A percentile compares a stretch with the other conserved stretches of the same genome.
Conservation (phyloP, 306 rosid genomes). For the Calophaca sinica region DNA sequence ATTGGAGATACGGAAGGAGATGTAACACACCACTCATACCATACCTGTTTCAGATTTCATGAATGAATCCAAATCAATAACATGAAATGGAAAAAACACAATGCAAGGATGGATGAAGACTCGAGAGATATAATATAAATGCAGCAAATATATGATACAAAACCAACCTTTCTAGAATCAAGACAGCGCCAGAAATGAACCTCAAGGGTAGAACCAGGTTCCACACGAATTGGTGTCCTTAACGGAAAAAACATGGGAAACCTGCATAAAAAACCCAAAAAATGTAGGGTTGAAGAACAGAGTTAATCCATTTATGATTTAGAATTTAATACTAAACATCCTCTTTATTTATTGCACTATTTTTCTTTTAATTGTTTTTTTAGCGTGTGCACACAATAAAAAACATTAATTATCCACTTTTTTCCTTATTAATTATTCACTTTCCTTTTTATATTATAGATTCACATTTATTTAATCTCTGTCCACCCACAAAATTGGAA, state of each 20-base stretch:
- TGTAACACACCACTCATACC: slow-evolving; percentile 81
- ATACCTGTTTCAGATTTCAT: slow-evolving; percentile 57
- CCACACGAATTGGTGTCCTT: slow-evolving; percentile 56
- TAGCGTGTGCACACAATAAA: too few relatives aligned
- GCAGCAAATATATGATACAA: background rate
- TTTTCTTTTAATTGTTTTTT: too few relatives aligned
- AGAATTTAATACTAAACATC: background rate
- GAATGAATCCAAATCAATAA: background rate
- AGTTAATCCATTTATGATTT: background rate
- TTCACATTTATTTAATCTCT: too few relatives aligned
- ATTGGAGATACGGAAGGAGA: slow-evolving; percentile 62
- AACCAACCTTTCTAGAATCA: slow-evolving; percentile 59
- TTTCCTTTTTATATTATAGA: too few relatives aligned
- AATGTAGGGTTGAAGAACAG: background rate
- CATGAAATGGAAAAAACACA: slow-evolving; percentile 11
- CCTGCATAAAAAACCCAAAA: slow-evolving; percentile 47
- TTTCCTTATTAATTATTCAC: too few relatives aligned
- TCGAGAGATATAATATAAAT: background rate
- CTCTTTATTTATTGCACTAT: background rate
- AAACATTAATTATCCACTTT: too few relatives aligned
- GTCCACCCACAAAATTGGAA: too few relatives aligned
- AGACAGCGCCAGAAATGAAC: slow-evolving; percentile 81
- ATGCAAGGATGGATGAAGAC: background rate
- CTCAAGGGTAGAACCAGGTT: slow-evolving; percentile 59
- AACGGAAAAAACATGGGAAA: slow-evolving; percentile 77